Conservation (phyloP, 371 early-diverging fungal genomes). For the Mortierella sp. region DNA sequence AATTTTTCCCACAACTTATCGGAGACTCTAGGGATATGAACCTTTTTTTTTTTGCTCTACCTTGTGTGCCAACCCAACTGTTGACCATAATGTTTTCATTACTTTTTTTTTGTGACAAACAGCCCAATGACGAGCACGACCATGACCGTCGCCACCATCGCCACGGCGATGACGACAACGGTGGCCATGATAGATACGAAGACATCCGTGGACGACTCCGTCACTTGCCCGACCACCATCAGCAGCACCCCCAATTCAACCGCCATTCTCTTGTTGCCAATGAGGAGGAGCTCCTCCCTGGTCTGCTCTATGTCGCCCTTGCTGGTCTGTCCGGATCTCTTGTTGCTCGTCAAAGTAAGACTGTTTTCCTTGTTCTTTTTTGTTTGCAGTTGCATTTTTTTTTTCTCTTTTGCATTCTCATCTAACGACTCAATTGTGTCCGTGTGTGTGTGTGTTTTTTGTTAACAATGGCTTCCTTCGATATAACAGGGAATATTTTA, state of each 20-base stretch:
- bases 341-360: slow-evolving; percentile 50
- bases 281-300: slow-evolving; percentile 51
- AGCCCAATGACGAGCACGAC: slow-evolving; percentile 6
- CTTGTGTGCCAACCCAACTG: background rate
- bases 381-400: background rate
- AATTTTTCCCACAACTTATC: background rate
- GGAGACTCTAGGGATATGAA: background rate
- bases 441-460: no score
- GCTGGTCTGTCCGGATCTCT: slow-evolving; percentile 43
- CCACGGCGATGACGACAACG: background rate
- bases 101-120: background rate
- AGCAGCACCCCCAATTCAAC: slow-evolving; percentile 1
- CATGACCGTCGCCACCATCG: background rate
- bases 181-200: background rate
- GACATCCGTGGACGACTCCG: slow-evolving; percentile 4
- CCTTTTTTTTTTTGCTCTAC: background rate
- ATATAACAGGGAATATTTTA: slow-evolving; percentile 37
- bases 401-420: no score
- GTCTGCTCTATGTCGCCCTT: slow-evolving; percentile 47
- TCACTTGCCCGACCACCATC: background rate
- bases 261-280: slow-evolving; percentile 18
- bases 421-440: no score
- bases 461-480: background rate
- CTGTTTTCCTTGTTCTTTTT: background rate
- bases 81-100: no score